Evolutionary conservation across 768 basidiomycete species (phyloP).

Genomic region (Russula abietina): DNA sequence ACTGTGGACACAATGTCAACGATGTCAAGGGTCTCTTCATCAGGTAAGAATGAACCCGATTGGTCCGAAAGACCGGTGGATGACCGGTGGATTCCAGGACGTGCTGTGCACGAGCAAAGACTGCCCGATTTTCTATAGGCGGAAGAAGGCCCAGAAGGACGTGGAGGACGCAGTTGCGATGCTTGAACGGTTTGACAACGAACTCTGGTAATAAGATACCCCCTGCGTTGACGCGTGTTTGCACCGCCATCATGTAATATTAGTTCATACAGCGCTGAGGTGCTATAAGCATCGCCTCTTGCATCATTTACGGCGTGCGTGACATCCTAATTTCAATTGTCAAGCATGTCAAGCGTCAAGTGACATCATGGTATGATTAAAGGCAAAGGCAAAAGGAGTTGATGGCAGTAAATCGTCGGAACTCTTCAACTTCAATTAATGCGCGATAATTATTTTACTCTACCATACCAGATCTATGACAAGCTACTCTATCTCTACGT

Average conservation of each 20-base stretch:
- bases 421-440: neutral
- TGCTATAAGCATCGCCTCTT: neutral
- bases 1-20: constrained; percentile 97
- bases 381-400: neutral
- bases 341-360: neutral
- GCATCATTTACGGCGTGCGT: neutral
- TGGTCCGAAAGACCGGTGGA: constrained; percentile 19
- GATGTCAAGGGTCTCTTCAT: constrained; percentile 97
- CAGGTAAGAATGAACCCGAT: constrained; percentile 45
- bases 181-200: constrained; percentile 78
- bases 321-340: neutral
- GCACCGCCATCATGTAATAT: constrained; percentile 14
- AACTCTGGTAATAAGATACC: constrained; percentile 49
- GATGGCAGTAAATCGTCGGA: neutral
- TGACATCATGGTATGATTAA: neutral
- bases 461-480: neutral
- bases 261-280: constrained; percentile 21
- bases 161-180: constrained; percentile 78
- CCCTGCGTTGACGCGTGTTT: neutral
- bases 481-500: neutral
- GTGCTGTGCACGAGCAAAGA: constrained; percentile 95
- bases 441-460: neutral
- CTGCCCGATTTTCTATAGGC: constrained; percentile 98
- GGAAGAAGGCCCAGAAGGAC: constrained; percentile 97
- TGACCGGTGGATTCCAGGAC: constrained; percentile 48